Percentiles rank a stretch among this genome's conserved stretches.
phyloP scores from a whole-genome alignment of 2,329 filamentous ascomycete genomes.

The Talaromyces rugulosus region DNA sequence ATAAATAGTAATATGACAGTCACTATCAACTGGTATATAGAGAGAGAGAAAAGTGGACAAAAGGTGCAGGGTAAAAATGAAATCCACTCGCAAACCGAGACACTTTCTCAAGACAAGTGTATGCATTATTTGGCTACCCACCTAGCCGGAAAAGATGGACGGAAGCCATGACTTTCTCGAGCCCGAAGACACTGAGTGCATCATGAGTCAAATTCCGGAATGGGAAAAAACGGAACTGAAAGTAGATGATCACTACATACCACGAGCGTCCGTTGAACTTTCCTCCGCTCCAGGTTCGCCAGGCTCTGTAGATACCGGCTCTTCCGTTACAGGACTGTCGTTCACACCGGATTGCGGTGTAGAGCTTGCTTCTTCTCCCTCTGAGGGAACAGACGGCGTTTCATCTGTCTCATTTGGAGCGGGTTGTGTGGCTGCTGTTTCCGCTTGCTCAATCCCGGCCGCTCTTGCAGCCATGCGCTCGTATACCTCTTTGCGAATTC shows the following conservation, averaged over 20 bases:
- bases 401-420: slow-evolving; percentile 13
- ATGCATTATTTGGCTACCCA: not conserved
- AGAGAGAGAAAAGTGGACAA: not conserved
- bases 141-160: slow-evolving; percentile 11
- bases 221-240: not conserved
- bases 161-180: slow-evolving; percentile 11
- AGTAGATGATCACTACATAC: slow-evolving; percentile 8
- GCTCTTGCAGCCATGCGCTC: slow-evolving; percentile 50
- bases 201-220: not conserved
- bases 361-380: not conserved
- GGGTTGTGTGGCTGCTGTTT: slow-evolving; percentile 25
- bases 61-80: not conserved
- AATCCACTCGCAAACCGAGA: not conserved
- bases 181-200: slow-evolving; percentile 10
- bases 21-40: not conserved
- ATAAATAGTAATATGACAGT: not conserved
- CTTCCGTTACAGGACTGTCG: slow-evolving; percentile 10
- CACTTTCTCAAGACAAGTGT: not conserved
- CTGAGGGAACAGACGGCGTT: slow-evolving; percentile 14
- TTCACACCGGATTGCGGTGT: not conserved
- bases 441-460: slow-evolving; percentile 44
- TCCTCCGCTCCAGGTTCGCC: slow-evolving; percentile 13
- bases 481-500: slow-evolving; percentile 70
- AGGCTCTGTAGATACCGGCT: not conserved
- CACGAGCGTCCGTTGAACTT: slow-evolving; percentile 4